Evolutionary conservation across 495 filamentous ascomycete genomes (phyloP).

Genomic region (Penicillium parvum): DNA sequence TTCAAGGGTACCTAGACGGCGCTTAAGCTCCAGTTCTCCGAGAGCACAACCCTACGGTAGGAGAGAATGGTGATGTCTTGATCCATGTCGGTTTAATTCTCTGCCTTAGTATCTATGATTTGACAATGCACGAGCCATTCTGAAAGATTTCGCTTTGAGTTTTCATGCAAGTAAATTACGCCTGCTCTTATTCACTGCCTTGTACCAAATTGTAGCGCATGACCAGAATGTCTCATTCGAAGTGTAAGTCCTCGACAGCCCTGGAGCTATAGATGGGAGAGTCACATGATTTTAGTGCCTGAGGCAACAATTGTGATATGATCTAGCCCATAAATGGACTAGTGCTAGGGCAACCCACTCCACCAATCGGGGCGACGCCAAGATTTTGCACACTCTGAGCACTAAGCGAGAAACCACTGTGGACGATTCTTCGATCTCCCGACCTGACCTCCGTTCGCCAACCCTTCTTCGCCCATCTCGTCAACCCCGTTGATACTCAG

Average conservation of each 20-base stretch:
- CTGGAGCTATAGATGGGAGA: neutral
- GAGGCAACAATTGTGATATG: neutral
- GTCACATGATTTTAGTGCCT: neutral
- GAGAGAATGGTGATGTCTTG: no score
- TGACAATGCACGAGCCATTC: neutral
- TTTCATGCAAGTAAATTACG: no score
- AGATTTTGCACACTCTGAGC: conserved; percentile 44
- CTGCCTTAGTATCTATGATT: neutral
- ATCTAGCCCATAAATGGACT: conserved; percentile 24
- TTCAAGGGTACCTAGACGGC: neutral
- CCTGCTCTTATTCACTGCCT: no score
- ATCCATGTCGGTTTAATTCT: neutral
- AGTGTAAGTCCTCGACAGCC: no score
- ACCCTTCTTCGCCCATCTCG: conserved; percentile 38
- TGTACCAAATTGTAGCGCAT: no score
- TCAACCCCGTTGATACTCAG: conserved; percentile 40
- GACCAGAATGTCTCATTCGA: no score
- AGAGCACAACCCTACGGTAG: no score
- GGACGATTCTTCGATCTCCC: conserved; percentile 23
- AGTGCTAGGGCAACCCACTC: conserved; percentile 36
- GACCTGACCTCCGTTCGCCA: conserved; percentile 36
- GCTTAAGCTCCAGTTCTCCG: no score
- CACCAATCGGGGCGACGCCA: conserved; percentile 33
- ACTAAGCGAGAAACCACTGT: conserved; percentile 47
- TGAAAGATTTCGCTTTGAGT: neutral